Conservation (phyloP, 2,329 filamentous ascomycete species). For the Leptosphaerulina australis region DNA sequence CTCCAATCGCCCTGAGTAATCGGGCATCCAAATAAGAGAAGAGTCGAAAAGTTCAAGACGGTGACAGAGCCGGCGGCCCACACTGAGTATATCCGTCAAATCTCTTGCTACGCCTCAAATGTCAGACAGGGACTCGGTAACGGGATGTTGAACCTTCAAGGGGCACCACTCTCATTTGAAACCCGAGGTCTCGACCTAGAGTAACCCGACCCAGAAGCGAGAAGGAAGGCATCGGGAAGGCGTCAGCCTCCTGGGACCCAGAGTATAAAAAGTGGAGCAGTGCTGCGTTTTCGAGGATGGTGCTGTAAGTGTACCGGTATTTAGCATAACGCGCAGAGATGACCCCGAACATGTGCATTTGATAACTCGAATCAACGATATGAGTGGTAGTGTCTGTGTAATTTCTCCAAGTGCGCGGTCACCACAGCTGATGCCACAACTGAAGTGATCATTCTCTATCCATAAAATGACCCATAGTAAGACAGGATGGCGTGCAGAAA, state of each 20-base stretch:
- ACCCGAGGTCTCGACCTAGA: conserved; percentile 12
- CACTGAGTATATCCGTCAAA: conserved; percentile 13
- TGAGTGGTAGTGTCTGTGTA: background rate
- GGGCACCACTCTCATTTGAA: conserved; percentile 10
- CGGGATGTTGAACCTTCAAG: conserved; percentile 3
- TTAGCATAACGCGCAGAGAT: background rate
- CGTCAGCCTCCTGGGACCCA: conserved; percentile 1
- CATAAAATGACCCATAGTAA: background rate
- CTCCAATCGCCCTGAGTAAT: background rate
- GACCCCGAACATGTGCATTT: background rate
- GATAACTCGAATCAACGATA: background rate
- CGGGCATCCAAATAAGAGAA: conserved; percentile 3
- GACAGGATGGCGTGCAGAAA: conserved; percentile 5
- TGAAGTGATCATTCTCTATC: background rate
- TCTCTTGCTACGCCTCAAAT: conserved; percentile 4
- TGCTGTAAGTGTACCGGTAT: conserved; percentile 9
- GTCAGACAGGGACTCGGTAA: background rate
- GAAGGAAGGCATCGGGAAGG: conserved; percentile 9
- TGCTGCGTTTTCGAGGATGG: conserved; percentile 6
- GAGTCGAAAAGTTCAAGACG: background rate
- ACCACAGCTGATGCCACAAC: background rate
- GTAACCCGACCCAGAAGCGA: conserved; percentile 4
- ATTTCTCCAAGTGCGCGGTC: background rate
- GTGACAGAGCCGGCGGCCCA: conserved; percentile 2
- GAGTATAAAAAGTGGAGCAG: conserved; percentile 10